phyloP scores from a whole-genome alignment of 768 basidiomycete species.

The Boletus tomentosulus region DNA sequence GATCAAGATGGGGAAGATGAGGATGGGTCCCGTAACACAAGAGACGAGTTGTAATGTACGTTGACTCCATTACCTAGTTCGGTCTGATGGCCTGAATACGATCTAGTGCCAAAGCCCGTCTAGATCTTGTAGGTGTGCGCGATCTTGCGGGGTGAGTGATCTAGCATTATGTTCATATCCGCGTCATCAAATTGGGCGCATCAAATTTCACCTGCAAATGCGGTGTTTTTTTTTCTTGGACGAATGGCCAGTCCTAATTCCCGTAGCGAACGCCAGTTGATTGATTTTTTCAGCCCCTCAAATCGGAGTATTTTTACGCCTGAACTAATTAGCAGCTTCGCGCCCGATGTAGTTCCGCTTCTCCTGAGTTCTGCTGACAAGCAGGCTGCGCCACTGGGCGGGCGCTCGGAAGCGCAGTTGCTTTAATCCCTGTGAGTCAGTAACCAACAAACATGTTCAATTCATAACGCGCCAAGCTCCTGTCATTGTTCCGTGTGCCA shows the following conservation, averaged over 20 bases:
- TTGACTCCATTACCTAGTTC: constrained; percentile 13
- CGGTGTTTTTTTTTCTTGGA: constrained; percentile 10
- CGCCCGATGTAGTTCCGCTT: constrained; percentile 2
- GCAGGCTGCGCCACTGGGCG: neutral
- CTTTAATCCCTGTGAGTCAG: neutral
- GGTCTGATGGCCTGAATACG: constrained; percentile 15
- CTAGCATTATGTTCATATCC: constrained; percentile 21
- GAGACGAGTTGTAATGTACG: constrained; percentile 32
- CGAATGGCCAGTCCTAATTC: constrained; percentile 17
- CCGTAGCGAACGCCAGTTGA: constrained; percentile 9
- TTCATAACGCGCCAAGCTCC: neutral
- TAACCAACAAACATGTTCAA: neutral
- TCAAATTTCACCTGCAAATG: constrained; percentile 11
- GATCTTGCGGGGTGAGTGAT: constrained; percentile 4
- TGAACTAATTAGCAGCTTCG: constrained; percentile 13
- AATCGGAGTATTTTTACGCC: constrained; percentile 9
- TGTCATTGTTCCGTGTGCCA: neutral
- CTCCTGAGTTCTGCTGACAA: neutral
- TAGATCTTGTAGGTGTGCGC: constrained; percentile 3
- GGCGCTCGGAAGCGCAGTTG: constrained; percentile 3
- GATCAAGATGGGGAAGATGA: constrained; percentile 26
- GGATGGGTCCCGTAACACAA: constrained; percentile 28
- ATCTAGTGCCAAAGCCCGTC: constrained; percentile 7
- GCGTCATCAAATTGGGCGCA: constrained; percentile 20
- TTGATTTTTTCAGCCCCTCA: constrained; percentile 6